Evolutionary conservation across 176 grass and related monocot genomes (phyloP).

Genomic region (Cenchrus fungigraminus): DNA sequence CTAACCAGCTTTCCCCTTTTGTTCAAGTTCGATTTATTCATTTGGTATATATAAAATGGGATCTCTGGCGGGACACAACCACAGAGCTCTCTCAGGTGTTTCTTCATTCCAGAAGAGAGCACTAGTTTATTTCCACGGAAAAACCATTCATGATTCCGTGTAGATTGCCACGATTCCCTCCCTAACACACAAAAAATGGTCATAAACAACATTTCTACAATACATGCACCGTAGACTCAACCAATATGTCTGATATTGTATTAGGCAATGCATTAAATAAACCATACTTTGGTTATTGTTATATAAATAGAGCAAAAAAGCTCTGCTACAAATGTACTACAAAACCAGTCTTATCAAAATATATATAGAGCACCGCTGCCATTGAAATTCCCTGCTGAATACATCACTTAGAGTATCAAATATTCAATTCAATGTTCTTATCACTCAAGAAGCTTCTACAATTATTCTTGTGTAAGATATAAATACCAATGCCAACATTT

Average conservation of each 20-base stretch:
- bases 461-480: not conserved
- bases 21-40: constrained; percentile 16
- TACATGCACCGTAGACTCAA: not conserved
- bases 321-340: not conserved
- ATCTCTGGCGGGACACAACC: constrained; percentile 16
- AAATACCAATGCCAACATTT: not conserved
- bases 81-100: constrained; percentile 12
- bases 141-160: not conserved
- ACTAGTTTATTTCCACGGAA: constrained; percentile 33
- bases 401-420: not conserved
- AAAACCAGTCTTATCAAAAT: not conserved
- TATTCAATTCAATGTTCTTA: not conserved
- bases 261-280: not conserved
- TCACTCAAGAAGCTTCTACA: not conserved
- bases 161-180: not conserved
- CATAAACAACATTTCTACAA: not conserved
- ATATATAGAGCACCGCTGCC: not conserved
- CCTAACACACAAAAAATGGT: constrained; percentile 15
- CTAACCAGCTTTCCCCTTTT: constrained; percentile 12
- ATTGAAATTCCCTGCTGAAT: not conserved
- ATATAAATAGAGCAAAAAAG: not conserved
- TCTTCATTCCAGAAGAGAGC: constrained; percentile 36
- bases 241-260: not conserved
- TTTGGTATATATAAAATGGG: constrained; percentile 29
- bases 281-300: not conserved